Evolutionary conservation across 345 rosid genomes (phyloP).

Genomic region (Lepidium africanum): DNA sequence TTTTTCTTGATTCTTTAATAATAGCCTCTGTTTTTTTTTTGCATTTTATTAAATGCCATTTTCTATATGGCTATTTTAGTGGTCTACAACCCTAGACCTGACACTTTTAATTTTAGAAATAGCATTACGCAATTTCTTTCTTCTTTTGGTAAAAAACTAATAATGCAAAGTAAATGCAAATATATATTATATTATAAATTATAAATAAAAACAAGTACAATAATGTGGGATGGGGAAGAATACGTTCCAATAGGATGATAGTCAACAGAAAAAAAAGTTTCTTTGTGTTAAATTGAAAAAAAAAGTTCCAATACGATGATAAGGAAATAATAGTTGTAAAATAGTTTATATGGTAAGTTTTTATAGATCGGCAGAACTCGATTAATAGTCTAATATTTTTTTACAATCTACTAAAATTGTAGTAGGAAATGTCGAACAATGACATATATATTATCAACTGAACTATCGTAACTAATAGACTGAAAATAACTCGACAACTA

Average conservation of each 20-base stretch:
- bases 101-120: background rate
- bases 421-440: no score
- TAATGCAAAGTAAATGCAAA: background rate
- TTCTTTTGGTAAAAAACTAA: constrained; percentile 49
- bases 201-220: background rate
- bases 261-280: no score
- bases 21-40: background rate
- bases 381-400: no score
- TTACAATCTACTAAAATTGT: no score
- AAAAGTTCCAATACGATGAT: no score
- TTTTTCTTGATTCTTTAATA: background rate
- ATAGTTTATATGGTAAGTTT: no score
- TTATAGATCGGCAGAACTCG: no score
- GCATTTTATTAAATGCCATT: background rate
- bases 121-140: constrained; percentile 54
- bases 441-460: no score
- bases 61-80: background rate
- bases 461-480: no score
- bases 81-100: constrained; percentile 27
- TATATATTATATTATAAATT: background rate
- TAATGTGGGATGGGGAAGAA: background rate
- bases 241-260: background rate
- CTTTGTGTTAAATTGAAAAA: no score
- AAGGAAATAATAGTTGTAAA: no score
- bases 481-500: no score